Conservation (phyloP, 805 yeast species). For the Candida vaughaniae region DNA sequence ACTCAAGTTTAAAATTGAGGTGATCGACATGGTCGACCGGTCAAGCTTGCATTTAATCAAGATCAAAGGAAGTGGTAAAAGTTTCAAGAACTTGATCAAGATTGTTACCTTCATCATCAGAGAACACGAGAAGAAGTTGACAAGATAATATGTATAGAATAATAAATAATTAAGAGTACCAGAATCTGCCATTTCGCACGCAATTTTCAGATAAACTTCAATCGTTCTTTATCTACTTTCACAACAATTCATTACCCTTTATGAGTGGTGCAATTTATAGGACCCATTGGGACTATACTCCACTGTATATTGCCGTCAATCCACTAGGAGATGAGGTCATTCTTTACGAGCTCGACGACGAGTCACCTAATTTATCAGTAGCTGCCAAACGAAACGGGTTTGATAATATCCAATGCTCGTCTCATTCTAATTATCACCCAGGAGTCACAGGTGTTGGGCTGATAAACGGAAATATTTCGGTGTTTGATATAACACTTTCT, state of each 20-base stretch:
- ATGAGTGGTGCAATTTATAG: slow-evolving; percentile 64
- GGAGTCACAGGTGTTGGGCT: slow-evolving; percentile 77
- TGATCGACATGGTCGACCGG: slow-evolving; percentile 35
- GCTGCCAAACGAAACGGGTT: slow-evolving; percentile 57
- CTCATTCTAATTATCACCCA: slow-evolving; percentile 52
- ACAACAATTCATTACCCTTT: not conserved
- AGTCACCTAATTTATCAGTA: slow-evolving; percentile 21
- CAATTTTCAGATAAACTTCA: not conserved
- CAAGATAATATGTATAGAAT: no score
- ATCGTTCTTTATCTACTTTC: not conserved
- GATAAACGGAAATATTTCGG: slow-evolving; percentile 60
- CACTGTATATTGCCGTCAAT: slow-evolving; percentile 63
- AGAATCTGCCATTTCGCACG: no score
- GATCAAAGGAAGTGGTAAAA: slow-evolving; percentile 46
- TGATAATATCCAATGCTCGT: slow-evolving; percentile 64
- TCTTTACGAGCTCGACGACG: slow-evolving; percentile 48
- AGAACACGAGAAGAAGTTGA: slow-evolving; percentile 26
- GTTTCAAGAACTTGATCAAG: slow-evolving; percentile 42
- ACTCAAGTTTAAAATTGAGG: slow-evolving; percentile 45
- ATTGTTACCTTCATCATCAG: slow-evolving; percentile 45
- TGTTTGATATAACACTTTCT: slow-evolving; percentile 56
- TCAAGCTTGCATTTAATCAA: slow-evolving; percentile 43
- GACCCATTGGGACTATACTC: slow-evolving; percentile 60
- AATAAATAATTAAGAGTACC: no score
- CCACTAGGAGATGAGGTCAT: slow-evolving; percentile 81